Evolutionary conservation across 805 yeast species (phyloP).

Genomic region (Metschnikowia vanudenii): DNA sequence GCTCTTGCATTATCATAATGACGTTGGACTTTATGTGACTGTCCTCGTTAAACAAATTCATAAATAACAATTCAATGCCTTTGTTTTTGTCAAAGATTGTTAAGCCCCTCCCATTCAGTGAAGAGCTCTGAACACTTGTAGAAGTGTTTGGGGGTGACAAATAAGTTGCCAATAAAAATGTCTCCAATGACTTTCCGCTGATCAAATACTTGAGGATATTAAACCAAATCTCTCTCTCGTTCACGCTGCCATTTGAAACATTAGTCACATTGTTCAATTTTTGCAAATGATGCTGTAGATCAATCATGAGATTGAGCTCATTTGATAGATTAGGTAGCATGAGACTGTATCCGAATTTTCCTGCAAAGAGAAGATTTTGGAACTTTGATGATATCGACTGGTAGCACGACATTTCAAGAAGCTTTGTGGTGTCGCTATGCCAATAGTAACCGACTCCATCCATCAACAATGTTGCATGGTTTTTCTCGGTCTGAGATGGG

Average conservation of each 20-base stretch:
- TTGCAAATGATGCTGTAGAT: conserved; percentile 42
- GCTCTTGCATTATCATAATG: conserved; percentile 43
- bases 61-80: conserved; percentile 41
- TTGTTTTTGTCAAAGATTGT: conserved; percentile 45
- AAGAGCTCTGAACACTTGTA: conserved; percentile 36
- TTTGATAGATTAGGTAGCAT: conserved; percentile 36
- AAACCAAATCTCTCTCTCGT: conserved; percentile 41
- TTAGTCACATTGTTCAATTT: conserved; percentile 27
- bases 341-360: conserved; percentile 33
- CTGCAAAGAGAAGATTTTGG: conserved; percentile 32
- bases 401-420: conserved; percentile 42
- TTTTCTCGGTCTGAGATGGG: conserved; percentile 17
- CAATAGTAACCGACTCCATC: conserved; percentile 46
- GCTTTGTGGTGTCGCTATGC: conserved; percentile 41
- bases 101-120: conserved; percentile 39
- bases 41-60: conserved; percentile 43
- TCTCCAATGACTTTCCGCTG: conserved; percentile 41
- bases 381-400: conserved; percentile 37
- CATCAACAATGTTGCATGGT: conserved; percentile 28
- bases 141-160: conserved; percentile 42
- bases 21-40: conserved; percentile 39
- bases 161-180: conserved; percentile 39
- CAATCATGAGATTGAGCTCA: conserved; percentile 43
- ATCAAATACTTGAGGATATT: conserved; percentile 42
- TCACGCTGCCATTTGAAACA: conserved; percentile 8